Percentiles rank a stretch among this genome's conserved stretches.
Evolutionary conservation across 106 monocot species (phyloP).

Genomic region (Dioscorea alata): DNA sequence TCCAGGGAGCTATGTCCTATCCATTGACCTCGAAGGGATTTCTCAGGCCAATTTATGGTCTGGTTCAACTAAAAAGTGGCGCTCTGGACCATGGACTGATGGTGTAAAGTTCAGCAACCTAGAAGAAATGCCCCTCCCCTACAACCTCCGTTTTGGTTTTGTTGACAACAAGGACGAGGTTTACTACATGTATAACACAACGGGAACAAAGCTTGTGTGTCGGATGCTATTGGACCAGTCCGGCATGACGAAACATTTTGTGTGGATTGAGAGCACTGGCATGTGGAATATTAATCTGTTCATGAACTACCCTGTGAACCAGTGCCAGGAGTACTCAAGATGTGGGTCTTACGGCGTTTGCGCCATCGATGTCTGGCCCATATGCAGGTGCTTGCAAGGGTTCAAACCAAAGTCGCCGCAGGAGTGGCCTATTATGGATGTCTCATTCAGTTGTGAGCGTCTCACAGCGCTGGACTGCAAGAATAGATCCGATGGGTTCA

Average conservation of each 20-base stretch:
- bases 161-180: neutral
- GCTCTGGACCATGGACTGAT: slow-evolving; percentile 43
- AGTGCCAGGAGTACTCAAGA: slow-evolving; percentile 19
- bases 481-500: slow-evolving; percentile 30
- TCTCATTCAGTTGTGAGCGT: slow-evolving; percentile 29
- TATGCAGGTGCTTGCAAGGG: slow-evolving; percentile 42
- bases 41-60: slow-evolving; percentile 28
- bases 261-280: slow-evolving; percentile 15
- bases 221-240: slow-evolving; percentile 11
- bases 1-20: slow-evolving; percentile 28
- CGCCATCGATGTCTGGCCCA: slow-evolving; percentile 11
- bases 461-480: slow-evolving; percentile 28
- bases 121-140: neutral
- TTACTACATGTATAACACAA: neutral
- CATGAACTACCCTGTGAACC: slow-evolving; percentile 19
- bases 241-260: slow-evolving; percentile 6
- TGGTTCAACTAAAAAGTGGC: slow-evolving; percentile 12
- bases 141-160: neutral
- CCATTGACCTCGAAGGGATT: slow-evolving; percentile 19
- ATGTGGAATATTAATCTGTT: slow-evolving; percentile 28
- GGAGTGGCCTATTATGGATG: slow-evolving; percentile 26
- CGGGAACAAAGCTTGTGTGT: neutral
- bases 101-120: slow-evolving; percentile 26
- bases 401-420: slow-evolving; percentile 26
- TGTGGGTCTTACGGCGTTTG: slow-evolving; percentile 51